phyloP scores from a whole-genome alignment of 2,329 filamentous ascomycete species.

The Ceratocystis cacaofunesta region DNA sequence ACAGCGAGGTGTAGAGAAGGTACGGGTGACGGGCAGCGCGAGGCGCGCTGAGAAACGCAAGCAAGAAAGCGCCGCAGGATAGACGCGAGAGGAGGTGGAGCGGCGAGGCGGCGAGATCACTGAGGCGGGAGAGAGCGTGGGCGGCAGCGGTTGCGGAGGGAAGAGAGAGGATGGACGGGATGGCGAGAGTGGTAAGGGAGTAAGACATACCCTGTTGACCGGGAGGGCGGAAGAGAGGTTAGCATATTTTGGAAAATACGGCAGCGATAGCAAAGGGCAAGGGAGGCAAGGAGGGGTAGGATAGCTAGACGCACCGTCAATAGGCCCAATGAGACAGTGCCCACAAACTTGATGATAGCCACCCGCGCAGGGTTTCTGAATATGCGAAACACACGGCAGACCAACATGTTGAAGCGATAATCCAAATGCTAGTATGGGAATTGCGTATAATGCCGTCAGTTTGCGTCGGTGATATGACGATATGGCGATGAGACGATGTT shows the following conservation, averaged over 20 bases:
- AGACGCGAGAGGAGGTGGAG: constrained; percentile 52
- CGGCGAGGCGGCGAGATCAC: constrained; percentile 47
- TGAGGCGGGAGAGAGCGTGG: constrained; percentile 55
- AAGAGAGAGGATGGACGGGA: constrained; percentile 68
- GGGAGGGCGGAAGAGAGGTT: background rate
- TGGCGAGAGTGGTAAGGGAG: constrained; percentile 59
- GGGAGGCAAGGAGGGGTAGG: background rate
- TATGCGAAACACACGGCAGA: constrained; percentile 19
- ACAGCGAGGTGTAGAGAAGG: constrained; percentile 67
- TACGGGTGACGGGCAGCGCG: constrained; percentile 69
- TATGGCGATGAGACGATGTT: background rate
- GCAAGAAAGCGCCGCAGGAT: constrained; percentile 55
- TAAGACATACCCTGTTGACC: constrained; percentile 65
- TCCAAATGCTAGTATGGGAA: too few species aligned
- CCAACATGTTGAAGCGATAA: constrained; percentile 9
- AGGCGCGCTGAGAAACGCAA: constrained; percentile 66
- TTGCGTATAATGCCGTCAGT: too few species aligned
- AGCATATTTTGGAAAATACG: background rate
- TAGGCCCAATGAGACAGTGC: constrained; percentile 75
- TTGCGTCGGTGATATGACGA: background rate
- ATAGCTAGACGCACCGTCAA: constrained; percentile 52
- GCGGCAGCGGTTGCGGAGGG: constrained; percentile 59
- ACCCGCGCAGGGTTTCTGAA: constrained; percentile 54
- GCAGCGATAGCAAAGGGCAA: background rate
- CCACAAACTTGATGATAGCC: constrained; percentile 78